Base-by-base conservation (phyloP, 805 yeast species). In the Metschnikowia sp. region DNA sequence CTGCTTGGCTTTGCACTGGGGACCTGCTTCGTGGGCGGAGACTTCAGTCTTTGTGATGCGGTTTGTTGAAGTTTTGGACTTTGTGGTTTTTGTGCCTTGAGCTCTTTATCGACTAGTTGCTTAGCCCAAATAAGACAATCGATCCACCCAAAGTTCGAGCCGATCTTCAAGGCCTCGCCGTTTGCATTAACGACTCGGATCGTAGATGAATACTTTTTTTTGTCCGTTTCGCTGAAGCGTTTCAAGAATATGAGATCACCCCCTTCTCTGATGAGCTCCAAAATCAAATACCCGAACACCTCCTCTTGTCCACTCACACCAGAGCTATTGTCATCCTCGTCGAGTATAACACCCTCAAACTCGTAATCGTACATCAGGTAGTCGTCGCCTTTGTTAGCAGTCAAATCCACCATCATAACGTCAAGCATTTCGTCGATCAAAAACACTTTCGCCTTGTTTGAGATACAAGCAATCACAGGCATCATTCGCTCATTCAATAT, bases 281-380 rank as follows among this genome's bases (percentile, higher is more conserved):
- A 59, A 10, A 84, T 83, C 39, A 85, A 66, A 56, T 79, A 84
- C 0, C 92, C 94, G 46, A 71, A 76, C 22, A 72, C 71, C 7
- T 72, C 71, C 48, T 81, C 86, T 4, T 40, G 33, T 1, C 13
- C 29, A 7, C 31, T 42, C 10, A 8, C 10, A 10, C n/a, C 33
- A 29, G 9, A n/a, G 22, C 40, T 48, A 12, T 34, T 36, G 6
- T 39, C 50, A 22, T 50, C 53, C 28, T 53, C 54, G 22, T 48
- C 57, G 15, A 53, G 51, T 10, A 48, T 19, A 10, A 47, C 44
- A 30, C 53, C 48, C 52, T 82, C 83, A 63, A 86, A 86, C 61
- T 86, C 92, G 63, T 83, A 85, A 63, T 86, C 92, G 61, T 86
- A 86, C 83, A 86, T 82, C 58, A 87, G 86, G 45, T 86, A 80